phyloP scores from a whole-genome alignment of 345 rosid species.

The Excoecaria agallocha region DNA sequence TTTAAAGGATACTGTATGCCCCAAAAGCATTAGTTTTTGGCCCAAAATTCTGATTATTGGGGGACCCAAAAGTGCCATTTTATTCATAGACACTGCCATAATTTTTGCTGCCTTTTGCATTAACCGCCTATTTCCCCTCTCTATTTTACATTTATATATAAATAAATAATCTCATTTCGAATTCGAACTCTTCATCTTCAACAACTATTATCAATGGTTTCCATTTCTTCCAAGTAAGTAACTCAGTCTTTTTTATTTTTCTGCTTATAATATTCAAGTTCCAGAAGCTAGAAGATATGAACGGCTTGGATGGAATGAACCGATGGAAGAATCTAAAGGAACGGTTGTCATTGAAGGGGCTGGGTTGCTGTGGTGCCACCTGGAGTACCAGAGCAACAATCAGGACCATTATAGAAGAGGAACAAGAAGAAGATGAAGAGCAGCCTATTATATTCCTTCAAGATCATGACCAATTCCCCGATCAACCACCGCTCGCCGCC shows the following conservation, averaged over 20 bases:
- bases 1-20: too few relatives aligned
- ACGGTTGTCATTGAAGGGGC: slow-evolving; percentile 58
- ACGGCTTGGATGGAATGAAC: slow-evolving; percentile 38
- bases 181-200: neutral
- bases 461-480: slow-evolving; percentile 3
- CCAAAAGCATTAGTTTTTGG: too few relatives aligned
- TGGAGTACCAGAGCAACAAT: slow-evolving; percentile 40
- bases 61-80: neutral
- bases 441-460: slow-evolving; percentile 11
- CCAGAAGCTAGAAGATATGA: slow-evolving; percentile 21
- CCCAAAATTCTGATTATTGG: too few relatives aligned
- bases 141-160: too few relatives aligned
- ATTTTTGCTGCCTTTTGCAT: neutral
- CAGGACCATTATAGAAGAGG: slow-evolving; percentile 24
- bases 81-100: neutral
- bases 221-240: neutral
- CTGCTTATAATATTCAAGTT: neutral
- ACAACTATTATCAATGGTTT: neutral
- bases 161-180: too few relatives aligned
- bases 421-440: slow-evolving; percentile 21
- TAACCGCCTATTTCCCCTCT: neutral
- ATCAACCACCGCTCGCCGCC: neutral
- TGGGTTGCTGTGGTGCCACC: slow-evolving; percentile 59
- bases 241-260: neutral
- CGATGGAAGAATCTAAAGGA: slow-evolving; percentile 64